Percentiles rank a stretch among this genome's conserved stretches.
These are phyloP conservation scores for Neurospora sp. DNA, from an alignment of 495 filamentous ascomycete genomes.

Conservation along the genomic window DNA sequence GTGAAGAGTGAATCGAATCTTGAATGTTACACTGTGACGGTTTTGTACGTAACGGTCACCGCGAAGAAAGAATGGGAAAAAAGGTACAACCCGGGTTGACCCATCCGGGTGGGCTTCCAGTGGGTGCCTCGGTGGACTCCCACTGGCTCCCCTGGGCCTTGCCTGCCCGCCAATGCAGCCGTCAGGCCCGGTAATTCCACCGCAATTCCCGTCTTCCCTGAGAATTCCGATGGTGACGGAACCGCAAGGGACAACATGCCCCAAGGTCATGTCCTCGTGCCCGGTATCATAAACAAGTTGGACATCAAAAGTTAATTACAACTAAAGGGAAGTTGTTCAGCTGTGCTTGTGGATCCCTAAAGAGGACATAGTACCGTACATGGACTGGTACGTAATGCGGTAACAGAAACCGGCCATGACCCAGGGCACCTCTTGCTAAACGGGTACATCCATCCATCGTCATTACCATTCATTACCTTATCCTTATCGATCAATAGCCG, in stretches of 20 bases:
- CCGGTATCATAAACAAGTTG: neutral
- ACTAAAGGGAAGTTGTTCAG: neutral
- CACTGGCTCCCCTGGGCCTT: neutral
- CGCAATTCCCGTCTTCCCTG: slow-evolving; percentile 11
- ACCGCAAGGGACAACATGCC: neutral
- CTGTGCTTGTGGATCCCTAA: neutral
- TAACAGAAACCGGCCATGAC: neutral
- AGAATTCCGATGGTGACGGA: slow-evolving; percentile 17
- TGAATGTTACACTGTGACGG: neutral
- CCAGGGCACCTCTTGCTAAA: neutral
- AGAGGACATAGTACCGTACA: neutral
- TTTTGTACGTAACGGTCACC: neutral
- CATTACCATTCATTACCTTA: neutral
- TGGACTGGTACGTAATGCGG: neutral
- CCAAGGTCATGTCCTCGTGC: neutral
- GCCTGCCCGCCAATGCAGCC: neutral
- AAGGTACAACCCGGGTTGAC: neutral
- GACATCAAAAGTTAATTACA: neutral
- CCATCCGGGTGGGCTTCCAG: neutral
- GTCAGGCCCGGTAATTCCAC: neutral
- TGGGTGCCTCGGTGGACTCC: neutral
- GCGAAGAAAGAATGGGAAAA: neutral
- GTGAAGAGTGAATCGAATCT: neutral
- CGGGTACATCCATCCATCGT: neutral
- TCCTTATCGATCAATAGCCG: neutral